Percentiles rank a stretch among this genome's conserved stretches.
Evolutionary conservation across 2,329 filamentous ascomycete genomes (phyloP).

Genomic region (Cladosporium sp.): DNA sequence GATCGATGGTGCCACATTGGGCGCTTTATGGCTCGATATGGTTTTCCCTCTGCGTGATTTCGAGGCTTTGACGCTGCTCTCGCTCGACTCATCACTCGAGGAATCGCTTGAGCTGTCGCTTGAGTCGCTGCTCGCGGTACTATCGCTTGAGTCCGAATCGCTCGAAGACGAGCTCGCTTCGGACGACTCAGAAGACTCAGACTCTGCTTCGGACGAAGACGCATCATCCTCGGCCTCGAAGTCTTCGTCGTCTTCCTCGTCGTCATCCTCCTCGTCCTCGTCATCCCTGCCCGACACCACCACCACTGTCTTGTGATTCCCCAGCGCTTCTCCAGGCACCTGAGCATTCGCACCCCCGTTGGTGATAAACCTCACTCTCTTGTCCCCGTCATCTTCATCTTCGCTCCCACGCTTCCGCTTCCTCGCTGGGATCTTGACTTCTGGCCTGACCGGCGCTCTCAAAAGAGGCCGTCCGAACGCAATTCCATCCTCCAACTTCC

Average conservation of each 20-base stretch:
- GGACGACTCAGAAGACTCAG: background rate
- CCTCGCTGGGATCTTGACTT: constrained; percentile 33
- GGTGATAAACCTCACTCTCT: constrained; percentile 4
- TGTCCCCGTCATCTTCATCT: constrained; percentile 29
- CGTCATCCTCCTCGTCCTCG: constrained; percentile 20
- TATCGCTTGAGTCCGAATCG: constrained; percentile 1
- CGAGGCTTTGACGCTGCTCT: constrained; percentile 13
- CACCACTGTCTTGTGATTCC: background rate
- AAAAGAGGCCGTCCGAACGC: constrained; percentile 64
- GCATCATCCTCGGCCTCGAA: constrained; percentile 16
- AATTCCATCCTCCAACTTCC: constrained; percentile 78
- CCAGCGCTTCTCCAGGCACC: background rate
- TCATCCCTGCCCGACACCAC: constrained; percentile 38
- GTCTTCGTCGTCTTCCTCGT: constrained; percentile 21
- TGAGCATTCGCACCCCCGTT: background rate
- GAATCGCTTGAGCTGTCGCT: constrained; percentile 11
- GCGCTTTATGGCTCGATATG: background rate
- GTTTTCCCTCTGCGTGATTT: background rate
- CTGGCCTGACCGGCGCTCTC: constrained; percentile 40
- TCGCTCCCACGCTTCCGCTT: constrained; percentile 29
- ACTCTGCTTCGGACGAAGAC: constrained; percentile 3
- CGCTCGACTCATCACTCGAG: constrained; percentile 10
- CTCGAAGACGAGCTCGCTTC: constrained; percentile 1
- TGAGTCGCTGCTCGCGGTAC: background rate
- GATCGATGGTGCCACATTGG: background rate